A percentile compares a stretch with the other conserved stretches of the same genome.
These are phyloP conservation scores for Aureobasidium sp. DNA, from an alignment of 2,329 filamentous ascomycete species.

Conservation along the genomic window DNA sequence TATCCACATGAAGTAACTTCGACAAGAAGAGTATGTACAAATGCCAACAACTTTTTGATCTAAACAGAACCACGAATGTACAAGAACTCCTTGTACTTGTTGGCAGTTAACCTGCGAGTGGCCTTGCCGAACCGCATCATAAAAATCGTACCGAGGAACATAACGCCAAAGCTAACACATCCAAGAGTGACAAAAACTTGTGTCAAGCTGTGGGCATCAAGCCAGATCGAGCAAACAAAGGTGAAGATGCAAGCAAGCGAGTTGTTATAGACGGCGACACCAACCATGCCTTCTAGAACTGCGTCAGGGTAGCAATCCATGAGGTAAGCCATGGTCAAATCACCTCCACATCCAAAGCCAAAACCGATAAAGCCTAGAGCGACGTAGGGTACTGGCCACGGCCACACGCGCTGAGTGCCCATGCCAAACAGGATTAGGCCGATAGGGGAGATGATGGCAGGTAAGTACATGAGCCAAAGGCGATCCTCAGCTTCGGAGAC, in stretches of 20 bases:
- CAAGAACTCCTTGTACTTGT: slow-evolving; percentile 42
- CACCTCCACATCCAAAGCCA: slow-evolving; percentile 53
- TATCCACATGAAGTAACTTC: neutral
- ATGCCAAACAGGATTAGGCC: slow-evolving; percentile 50
- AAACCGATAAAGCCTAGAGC: slow-evolving; percentile 54
- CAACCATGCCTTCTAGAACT: slow-evolving; percentile 53
- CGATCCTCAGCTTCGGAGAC: slow-evolving; percentile 51
- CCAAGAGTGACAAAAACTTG: slow-evolving; percentile 49
- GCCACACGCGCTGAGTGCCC: slow-evolving; percentile 44
- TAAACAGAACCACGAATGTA: slow-evolving; percentile 38
- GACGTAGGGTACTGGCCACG: slow-evolving; percentile 49
- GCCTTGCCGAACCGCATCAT: slow-evolving; percentile 51
- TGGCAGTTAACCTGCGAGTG: slow-evolving; percentile 42
- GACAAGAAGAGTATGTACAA: neutral
- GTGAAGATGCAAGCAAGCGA: slow-evolving; percentile 49
- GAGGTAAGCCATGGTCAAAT: slow-evolving; percentile 46
- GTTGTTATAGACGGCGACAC: slow-evolving; percentile 53
- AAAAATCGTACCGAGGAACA: slow-evolving; percentile 42
- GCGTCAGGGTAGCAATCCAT: slow-evolving; percentile 52
- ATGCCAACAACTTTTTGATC: neutral
- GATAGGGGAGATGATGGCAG: slow-evolving; percentile 44
- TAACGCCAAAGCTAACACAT: slow-evolving; percentile 45
- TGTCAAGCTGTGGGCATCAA: slow-evolving; percentile 40
- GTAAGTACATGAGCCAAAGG: slow-evolving; percentile 46
- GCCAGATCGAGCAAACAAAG: slow-evolving; percentile 42